Percentiles rank a stretch among this genome's conserved stretches.
These are phyloP conservation scores for Penicillium herquei DNA, from an alignment of 495 filamentous ascomycete species.

Conservation along the genomic window DNA sequence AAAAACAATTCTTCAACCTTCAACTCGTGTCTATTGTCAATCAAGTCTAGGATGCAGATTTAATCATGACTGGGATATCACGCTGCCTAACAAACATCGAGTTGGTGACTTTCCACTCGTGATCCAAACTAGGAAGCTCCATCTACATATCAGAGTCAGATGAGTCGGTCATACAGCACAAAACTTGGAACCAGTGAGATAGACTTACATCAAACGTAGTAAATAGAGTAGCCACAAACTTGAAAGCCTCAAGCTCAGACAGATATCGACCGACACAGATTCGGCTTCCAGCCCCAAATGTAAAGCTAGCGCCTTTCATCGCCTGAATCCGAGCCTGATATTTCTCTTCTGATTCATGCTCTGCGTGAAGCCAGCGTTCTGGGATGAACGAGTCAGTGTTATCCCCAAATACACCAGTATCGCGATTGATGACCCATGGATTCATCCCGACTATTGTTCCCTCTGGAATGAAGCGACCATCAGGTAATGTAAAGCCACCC, in stretches of 20 bases:
- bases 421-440: slow-evolving; percentile 54
- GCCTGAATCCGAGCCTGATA: slow-evolving; percentile 14
- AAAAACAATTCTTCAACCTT: no score
- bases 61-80: no score
- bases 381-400: slow-evolving; percentile 51
- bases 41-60: no score
- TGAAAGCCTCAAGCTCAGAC: slow-evolving; percentile 69
- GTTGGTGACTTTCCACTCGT: no score
- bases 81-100: no score
- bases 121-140: no score
- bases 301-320: slow-evolving; percentile 34
- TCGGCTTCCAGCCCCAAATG: slow-evolving; percentile 59
- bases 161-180: background rate
- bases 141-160: no score
- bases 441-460: slow-evolving; percentile 61
- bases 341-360: slow-evolving; percentile 21
- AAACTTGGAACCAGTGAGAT: background rate
- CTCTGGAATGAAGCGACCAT: slow-evolving; percentile 43
- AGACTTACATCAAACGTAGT: slow-evolving; percentile 56
- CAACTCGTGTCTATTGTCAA: no score
- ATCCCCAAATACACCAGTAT: slow-evolving; percentile 50
- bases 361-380: slow-evolving; percentile 54
- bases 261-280: slow-evolving; percentile 70
- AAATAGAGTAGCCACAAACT: slow-evolving; percentile 68
- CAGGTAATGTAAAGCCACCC: slow-evolving; percentile 50